Percentiles rank a stretch among this genome's conserved stretches.
These are phyloP conservation scores for Setomelanomma holmii DNA, from an alignment of 2,329 filamentous ascomycete genomes.

Conservation along the genomic window DNA sequence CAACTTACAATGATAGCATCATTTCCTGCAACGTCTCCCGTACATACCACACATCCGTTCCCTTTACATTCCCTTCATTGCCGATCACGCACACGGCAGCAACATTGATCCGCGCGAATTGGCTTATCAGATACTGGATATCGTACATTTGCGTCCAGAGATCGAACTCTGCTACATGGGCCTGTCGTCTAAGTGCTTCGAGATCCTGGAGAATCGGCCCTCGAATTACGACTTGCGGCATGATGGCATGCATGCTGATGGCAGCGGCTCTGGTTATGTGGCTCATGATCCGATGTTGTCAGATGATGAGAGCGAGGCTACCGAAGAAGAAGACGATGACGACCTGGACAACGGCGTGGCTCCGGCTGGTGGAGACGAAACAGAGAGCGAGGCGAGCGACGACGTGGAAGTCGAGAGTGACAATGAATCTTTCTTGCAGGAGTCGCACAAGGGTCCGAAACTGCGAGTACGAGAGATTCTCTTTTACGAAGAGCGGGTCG, in stretches of 20 bases:
- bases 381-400: conserved; percentile 42
- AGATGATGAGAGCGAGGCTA: conserved; percentile 48
- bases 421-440: conserved; percentile 60
- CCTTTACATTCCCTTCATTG: conserved; percentile 73
- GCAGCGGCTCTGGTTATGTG: conserved; percentile 28
- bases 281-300: conserved; percentile 42
- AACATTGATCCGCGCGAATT: conserved; percentile 71
- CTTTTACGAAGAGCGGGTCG: conserved; percentile 80
- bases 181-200: conserved; percentile 79
- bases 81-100: conserved; percentile 64
- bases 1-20: conserved; percentile 63
- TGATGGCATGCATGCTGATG: conserved; percentile 37
- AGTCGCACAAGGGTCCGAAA: conserved; percentile 56
- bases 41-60: conserved; percentile 73
- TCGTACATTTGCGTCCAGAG: conserved; percentile 77
- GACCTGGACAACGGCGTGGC: conserved; percentile 60
- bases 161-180: conserved; percentile 80
- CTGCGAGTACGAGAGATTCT: conserved; percentile 78
- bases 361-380: conserved; percentile 54
- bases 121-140: conserved; percentile 78
- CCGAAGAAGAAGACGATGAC: conserved; percentile 57
- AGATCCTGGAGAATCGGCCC: conserved; percentile 72
- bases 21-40: conserved; percentile 77
- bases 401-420: conserved; percentile 54
- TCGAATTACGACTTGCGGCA: conserved; percentile 52